phyloP scores from a whole-genome alignment of 257 asterid species.

The Nyctanthes arbortristis region DNA sequence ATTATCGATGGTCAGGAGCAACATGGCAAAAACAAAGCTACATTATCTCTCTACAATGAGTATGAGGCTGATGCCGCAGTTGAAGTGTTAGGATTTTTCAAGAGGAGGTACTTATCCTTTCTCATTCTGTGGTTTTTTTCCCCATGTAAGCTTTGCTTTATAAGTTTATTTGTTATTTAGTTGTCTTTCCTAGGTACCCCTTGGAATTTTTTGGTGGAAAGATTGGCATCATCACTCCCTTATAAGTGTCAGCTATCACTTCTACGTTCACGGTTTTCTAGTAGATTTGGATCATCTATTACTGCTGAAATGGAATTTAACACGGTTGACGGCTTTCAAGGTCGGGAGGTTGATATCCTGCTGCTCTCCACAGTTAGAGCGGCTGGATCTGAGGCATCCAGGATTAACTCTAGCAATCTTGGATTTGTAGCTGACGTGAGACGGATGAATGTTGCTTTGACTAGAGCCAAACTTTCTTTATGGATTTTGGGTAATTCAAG shows the following conservation, averaged over 20 bases:
- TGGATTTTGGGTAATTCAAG: conserved; percentile 91
- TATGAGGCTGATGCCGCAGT: conserved; percentile 95
- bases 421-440: conserved; percentile 98
- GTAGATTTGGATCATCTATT: conserved; percentile 84
- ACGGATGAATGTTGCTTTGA: conserved; percentile 98
- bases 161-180: conserved; percentile 23
- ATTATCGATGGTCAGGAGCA: conserved; percentile 85
- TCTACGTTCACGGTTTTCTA: conserved; percentile 72
- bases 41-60: conserved; percentile 76
- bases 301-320: conserved; percentile 87
- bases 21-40: conserved; percentile 71
- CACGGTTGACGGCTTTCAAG: conserved; percentile 98
- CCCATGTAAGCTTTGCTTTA: conserved; percentile 2
- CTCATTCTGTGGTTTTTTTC: conserved; percentile 3
- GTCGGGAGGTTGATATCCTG: conserved; percentile 92
- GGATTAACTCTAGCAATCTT: conserved; percentile 48
- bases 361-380: conserved; percentile 96
- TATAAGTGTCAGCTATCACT: conserved; percentile 81
- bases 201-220: conserved; percentile 75
- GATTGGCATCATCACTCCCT: conserved; percentile 91
- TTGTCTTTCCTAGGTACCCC: conserved; percentile 62
- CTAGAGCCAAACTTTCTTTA: conserved; percentile 83
- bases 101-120: conserved; percentile 59
- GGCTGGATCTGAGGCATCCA: conserved; percentile 50
- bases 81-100: conserved; percentile 68